Percentiles rank a stretch among this genome's conserved stretches.
Conservation (phyloP, 768 basidiomycete genomes). For the Amanita jacksonii region DNA sequence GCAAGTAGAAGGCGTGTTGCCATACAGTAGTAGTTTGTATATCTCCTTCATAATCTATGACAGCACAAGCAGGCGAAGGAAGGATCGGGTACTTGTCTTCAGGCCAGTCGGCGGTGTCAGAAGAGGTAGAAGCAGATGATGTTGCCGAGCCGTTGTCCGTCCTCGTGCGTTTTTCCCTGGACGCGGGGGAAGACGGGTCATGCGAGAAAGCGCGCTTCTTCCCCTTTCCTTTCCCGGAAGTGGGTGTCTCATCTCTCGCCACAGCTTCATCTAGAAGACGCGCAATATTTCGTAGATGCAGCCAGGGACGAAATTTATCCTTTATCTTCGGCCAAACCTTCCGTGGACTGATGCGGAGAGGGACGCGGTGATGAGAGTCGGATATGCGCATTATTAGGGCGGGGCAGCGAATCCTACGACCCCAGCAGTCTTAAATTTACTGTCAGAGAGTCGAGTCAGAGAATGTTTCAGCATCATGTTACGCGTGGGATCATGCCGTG, state of each 20-base stretch:
- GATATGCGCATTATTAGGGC: constrained; percentile 3
- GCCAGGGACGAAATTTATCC: constrained; percentile 1
- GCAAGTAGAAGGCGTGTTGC: constrained; percentile 3
- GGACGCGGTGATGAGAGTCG: constrained; percentile 2
- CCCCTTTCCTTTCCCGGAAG: constrained; percentile 1
- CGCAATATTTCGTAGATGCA: constrained; percentile 6
- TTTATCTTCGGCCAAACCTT: neutral
- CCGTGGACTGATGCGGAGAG: neutral
- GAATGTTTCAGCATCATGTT: too few relatives aligned
- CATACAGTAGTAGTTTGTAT: neutral
- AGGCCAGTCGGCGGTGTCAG: neutral
- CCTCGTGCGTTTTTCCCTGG: neutral
- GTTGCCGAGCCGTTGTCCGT: neutral
- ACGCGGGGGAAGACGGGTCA: neutral
- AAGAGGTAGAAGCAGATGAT: neutral
- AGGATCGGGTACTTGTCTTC: neutral
- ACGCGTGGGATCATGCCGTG: too few relatives aligned
- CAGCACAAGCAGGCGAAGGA: neutral
- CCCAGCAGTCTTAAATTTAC: too few relatives aligned
- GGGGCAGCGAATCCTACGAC: too few relatives aligned
- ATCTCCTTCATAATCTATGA: neutral
- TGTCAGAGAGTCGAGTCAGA: too few relatives aligned
- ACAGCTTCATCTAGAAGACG: neutral
- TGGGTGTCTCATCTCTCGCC: neutral
- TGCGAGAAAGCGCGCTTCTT: constrained; percentile 6